Base-by-base conservation (phyloP, 768 basidiomycete species). In the Holtermannia corniformis region DNA sequence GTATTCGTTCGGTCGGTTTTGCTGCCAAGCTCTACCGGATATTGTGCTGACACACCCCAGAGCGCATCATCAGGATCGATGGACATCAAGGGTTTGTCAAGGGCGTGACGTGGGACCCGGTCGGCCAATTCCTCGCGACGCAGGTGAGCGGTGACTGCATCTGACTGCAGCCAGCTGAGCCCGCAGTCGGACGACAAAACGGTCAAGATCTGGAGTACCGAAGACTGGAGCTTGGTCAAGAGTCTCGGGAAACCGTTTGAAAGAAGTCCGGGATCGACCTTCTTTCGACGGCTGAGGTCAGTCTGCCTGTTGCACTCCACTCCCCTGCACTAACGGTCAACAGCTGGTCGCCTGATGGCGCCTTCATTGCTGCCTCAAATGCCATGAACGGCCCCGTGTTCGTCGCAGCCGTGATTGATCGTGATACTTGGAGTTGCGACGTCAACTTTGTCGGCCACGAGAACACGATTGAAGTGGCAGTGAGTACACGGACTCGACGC, bases 281-380 rank as follows among this genome's bases (percentile, higher is more conserved):
- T 92, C 77, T 92, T 95, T 73, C 78, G 89, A 50, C 77, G 92
- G 55, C 76, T 95, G 21, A 92, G 89, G 89, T 86, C 52, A 10
- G 72, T 58, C 19, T 0, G n/a, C n/a, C 48, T 27, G 20, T 27
- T 47, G 12, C 21, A 47, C 21, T 11, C 40, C 27, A 23, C 23
- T 7, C 24, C 13, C 41, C 46, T 52, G 22, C 37, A n/a, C 37
- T 21, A 12, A 41, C 5, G 1, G 1, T 16, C 4, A 22, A 27
- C 49, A 95, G 92, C 62, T 99, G 95, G 95, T 96, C 92, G 0
- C 95, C 95, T 1, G 95, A 97, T 65, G 95, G 95, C n/a, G 87
- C 93, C 1, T 90, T 95, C 67, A 89, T 99, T 55, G 95, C 91
- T 3, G 88, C 92, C 1, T 93, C 93, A 1, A 97, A 97, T 65